Base-by-base conservation (phyloP, 148 eudicot species). In the Salicornia ramosissima region DNA sequence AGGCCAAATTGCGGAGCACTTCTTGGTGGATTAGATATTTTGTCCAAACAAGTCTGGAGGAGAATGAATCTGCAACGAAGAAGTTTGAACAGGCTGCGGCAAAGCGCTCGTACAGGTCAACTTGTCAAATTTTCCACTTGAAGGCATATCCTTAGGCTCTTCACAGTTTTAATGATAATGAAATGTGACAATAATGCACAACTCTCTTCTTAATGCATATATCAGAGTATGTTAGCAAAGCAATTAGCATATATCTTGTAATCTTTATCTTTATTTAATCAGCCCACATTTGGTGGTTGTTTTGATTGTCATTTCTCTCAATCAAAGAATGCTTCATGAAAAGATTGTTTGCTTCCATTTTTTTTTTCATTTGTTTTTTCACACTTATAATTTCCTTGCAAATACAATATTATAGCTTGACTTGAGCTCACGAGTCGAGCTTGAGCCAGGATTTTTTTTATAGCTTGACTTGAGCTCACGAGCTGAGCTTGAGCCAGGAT, bases 11-110 rank as follows among this genome's bases (percentile, higher is more conserved):
- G 62, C 67, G 84, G 69, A 81, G 84, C 69, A 21, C 79, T 26
- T 63, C 77, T 18, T 81, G 84, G 84, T 81, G 84, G 84, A 69
- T 81, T 64, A 69, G 84, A 25, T 81, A 71, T 39, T 81, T 81
- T 72, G 77, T 81, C n/a, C 82, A 81, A 70, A 81, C 77, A 45
- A 72, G 84, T 65, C 64, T 81, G 69, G 79, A 81, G 64, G 84
- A 78, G 71, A 81, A 81, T n/a, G 84, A 81, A 69, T 59, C 71
- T 29, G 84, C 77, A 4, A 53, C 74, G 5, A 81, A 81, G 73
- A 81, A 81, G 75, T 78, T 81, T 11, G 82, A 78, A 6, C 81
- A 81, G 60, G 77, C 84, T 49, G 34, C 71, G 0, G 71, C 61
- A 19, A 81, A 78, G 72, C 73, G 71, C 15, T 78, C 79, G 13